These are phyloP conservation scores for Epithemia pelagica DNA, from an alignment of 108 stramenopile genomes.

Conservation along the genomic window DNA sequence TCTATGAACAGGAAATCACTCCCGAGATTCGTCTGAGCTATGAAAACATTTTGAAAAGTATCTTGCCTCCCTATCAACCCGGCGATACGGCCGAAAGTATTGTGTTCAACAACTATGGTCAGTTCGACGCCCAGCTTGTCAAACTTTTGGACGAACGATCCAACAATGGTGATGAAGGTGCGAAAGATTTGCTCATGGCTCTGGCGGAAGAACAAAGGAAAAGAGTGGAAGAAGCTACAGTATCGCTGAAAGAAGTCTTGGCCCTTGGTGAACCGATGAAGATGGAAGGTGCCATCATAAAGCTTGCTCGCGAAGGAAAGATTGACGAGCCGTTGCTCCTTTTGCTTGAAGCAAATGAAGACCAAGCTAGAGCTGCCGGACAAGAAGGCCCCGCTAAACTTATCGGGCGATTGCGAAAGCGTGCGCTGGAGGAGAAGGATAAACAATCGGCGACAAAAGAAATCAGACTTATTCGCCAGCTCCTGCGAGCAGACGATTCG, in stretches of 20 bases:
- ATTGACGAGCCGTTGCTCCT: conserved; percentile 79
- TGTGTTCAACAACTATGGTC: conserved; percentile 66
- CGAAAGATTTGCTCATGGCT: conserved; percentile 53
- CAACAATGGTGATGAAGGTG: conserved; percentile 54
- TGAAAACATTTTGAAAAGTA: conserved; percentile 59
- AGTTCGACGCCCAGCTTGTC: conserved; percentile 47
- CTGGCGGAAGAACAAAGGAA: conserved; percentile 64
- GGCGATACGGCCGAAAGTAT: conserved; percentile 56
- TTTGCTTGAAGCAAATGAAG: conserved; percentile 80
- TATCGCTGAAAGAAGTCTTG: conserved; percentile 52
- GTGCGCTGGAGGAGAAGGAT: conserved; percentile 77
- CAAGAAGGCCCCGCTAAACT: conserved; percentile 68
- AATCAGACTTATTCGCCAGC: conserved; percentile 69
- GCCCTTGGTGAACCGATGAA: conserved; percentile 75
- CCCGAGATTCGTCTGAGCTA: conserved; percentile 84
- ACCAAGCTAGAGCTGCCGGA: conserved; percentile 71
- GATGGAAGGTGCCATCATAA: conserved; percentile 83
- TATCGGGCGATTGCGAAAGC: conserved; percentile 58
- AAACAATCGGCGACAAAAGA: conserved; percentile 68
- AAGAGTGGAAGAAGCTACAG: conserved; percentile 58
- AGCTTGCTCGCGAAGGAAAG: conserved; percentile 61
- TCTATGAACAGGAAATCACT: conserved; percentile 70
- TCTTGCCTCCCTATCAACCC: conserved; percentile 77
- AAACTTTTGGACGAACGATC: conserved; percentile 30
- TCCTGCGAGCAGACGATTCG: conserved; percentile 58